Evolutionary conservation across 441 rosid species (phyloP).

Genomic region (Kokia cookei): DNA sequence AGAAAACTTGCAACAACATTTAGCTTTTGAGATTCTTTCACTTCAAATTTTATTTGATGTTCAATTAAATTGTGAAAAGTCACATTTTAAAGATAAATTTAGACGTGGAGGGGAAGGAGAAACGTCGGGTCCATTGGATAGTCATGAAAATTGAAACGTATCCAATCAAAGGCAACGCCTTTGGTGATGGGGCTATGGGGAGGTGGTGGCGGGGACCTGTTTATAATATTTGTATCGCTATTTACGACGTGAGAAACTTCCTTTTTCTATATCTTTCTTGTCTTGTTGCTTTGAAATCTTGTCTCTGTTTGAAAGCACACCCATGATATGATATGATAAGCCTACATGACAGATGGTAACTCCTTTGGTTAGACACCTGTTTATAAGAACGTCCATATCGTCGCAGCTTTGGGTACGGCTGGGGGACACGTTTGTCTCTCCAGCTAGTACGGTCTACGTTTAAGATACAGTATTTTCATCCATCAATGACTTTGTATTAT

Average conservation of each 20-base stretch:
- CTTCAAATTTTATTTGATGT: not conserved
- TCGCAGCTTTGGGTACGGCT: not conserved
- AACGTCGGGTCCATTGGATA: not conserved
- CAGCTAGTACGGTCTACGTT: not conserved
- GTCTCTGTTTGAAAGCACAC: constrained; percentile 7
- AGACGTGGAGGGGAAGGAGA: not conserved
- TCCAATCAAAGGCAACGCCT: constrained; percentile 1
- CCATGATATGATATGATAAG: too few species aligned
- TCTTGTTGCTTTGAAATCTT: constrained; percentile 8
- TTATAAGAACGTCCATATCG: not conserved
- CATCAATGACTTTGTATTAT: not conserved
- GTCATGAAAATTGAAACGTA: not conserved
- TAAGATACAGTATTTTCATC: not conserved
- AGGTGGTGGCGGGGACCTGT: not conserved
- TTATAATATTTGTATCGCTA: not conserved
- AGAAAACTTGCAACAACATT: not conserved
- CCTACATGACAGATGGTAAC: not conserved
- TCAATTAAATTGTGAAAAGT: not conserved
- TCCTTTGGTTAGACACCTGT: constrained; percentile 3
- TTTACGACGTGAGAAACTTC: not conserved
- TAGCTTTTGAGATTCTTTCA: too few species aligned
- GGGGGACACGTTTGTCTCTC: not conserved
- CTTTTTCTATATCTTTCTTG: not conserved
- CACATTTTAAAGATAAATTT: not conserved
- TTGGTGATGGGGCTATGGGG: not conserved